Conservation (phyloP, 495 filamentous ascomycete genomes). For the Eremomyces bilateralis region DNA sequence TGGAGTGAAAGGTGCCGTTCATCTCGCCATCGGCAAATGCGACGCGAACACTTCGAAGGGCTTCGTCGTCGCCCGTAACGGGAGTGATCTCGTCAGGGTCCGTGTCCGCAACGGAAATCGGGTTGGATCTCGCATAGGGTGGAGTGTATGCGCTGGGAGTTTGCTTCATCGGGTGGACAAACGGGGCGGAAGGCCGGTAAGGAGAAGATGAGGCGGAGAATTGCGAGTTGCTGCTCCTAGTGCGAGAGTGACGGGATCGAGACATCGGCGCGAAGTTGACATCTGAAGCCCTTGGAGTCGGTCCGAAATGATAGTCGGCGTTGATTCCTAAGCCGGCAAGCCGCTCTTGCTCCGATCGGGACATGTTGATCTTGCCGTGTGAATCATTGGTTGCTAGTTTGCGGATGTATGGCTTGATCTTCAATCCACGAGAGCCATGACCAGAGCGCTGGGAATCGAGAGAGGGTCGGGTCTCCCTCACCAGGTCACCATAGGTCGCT, state of each 20-base stretch:
- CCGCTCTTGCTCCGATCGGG: slow-evolving; percentile 34
- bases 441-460: background rate
- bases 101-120: no score
- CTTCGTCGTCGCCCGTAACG: no score
- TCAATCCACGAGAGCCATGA: slow-evolving; percentile 12
- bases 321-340: slow-evolving; percentile 29
- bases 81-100: no score
- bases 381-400: slow-evolving; percentile 30
- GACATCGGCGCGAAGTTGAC: background rate
- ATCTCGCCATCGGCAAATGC: no score
- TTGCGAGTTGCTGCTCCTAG: slow-evolving; percentile 34
- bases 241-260: slow-evolving; percentile 25
- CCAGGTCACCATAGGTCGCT: background rate
- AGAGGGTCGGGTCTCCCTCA: no score
- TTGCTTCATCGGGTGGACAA: slow-evolving; percentile 38
- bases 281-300: slow-evolving; percentile 10
- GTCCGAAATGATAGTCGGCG: slow-evolving; percentile 17
- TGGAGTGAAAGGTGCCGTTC: no score
- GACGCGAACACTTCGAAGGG: no score
- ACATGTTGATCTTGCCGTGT: slow-evolving; percentile 27
- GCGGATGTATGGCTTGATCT: slow-evolving; percentile 36
- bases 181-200: slow-evolving; percentile 27
- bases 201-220: slow-evolving; percentile 29
- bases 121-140: slow-evolving; percentile 29
- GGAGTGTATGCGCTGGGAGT: slow-evolving; percentile 34